Conservation (phyloP, 768 basidiomycete species). For the Boletus edulis region DNA sequence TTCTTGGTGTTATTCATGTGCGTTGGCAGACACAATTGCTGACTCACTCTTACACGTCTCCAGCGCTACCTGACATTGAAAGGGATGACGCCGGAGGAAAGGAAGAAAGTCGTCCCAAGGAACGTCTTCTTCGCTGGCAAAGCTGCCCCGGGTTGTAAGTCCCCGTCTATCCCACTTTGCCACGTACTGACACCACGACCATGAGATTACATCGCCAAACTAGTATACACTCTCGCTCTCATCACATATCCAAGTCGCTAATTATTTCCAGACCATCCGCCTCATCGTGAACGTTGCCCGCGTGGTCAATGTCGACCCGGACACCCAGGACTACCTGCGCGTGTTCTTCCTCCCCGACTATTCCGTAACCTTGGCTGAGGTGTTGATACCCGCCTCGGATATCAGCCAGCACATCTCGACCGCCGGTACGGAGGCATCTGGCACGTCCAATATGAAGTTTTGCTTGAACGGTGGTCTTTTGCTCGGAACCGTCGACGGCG, state of each 20-base stretch:
- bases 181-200: conserved; percentile 3
- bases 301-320: conserved; percentile 68
- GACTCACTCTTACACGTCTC: not conserved
- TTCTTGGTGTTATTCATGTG: conserved; percentile 85
- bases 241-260: not conserved
- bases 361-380: conserved; percentile 77
- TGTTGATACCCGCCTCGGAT: conserved; percentile 89
- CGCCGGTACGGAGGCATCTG: conserved; percentile 89
- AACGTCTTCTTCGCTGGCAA: conserved; percentile 99
- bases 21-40: conserved; percentile 20
- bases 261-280: conserved; percentile 67
- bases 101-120: conserved; percentile 78
- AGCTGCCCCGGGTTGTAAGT: conserved; percentile 88
- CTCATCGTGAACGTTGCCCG: conserved; percentile 90
- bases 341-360: conserved; percentile 98
- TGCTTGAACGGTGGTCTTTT: conserved; percentile 88
- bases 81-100: conserved; percentile 69
- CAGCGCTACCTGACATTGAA: conserved; percentile 84
- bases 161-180: not conserved
- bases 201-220: conserved; percentile 87
- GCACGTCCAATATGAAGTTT: conserved; percentile 87
- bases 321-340: conserved; percentile 81
- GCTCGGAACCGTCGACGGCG: conserved; percentile 90
- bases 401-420: conserved; percentile 97
- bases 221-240: conserved; percentile 40